Evolutionary conservation across 306 rosid genomes (phyloP), one percentile per base, ranked within the genome.

Genomic region (Pueraria montana): DNA sequence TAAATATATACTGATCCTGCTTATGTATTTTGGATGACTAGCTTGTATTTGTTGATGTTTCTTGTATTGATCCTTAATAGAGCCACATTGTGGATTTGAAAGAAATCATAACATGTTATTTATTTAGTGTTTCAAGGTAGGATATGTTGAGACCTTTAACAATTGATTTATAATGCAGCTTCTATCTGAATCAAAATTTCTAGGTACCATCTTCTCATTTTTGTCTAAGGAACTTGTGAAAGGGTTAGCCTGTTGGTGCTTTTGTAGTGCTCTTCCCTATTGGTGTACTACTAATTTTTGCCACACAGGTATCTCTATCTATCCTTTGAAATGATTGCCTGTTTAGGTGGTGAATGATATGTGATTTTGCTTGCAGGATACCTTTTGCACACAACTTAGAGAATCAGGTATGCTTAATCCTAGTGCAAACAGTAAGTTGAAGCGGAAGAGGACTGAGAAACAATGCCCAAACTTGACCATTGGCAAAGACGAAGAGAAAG

Each of bases 191-290:
- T 85, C 94, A 45, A 91, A 92, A 14, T 77, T 91, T 80, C 77
- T 91, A 11, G 94, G 97, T 40, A 91, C 94, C 38, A 85, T 83
- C 78, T 87, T 91, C 80, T 93, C 93, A 83, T 88, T 93, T 93
- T 63, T 90, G 88, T 78, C 64, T 88, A 17, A 87, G 61, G 82
- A 87, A 79, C 89, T 85, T 93, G 85, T 74, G 77, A 69, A 87
- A 38, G 43, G 76, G 62, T n/a, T n/a, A 2, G 68, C 79, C 53
- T 90, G 58, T 88, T 83, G 56, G 85, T 91, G 52, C 90, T 90
- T 52, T n/a, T 89, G 4, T 49, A 38, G 43, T 38, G 4, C 10
- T 38, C 10, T 38, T 38, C 10, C 43, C 43, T 38, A 6, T 34
- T 34, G 6, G 38, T 5, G 38, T 1, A 34, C 38, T 34, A 3